Base-by-base conservation (phyloP, 495 filamentous ascomycete genomes). In the Sordaria brevicollis region DNA sequence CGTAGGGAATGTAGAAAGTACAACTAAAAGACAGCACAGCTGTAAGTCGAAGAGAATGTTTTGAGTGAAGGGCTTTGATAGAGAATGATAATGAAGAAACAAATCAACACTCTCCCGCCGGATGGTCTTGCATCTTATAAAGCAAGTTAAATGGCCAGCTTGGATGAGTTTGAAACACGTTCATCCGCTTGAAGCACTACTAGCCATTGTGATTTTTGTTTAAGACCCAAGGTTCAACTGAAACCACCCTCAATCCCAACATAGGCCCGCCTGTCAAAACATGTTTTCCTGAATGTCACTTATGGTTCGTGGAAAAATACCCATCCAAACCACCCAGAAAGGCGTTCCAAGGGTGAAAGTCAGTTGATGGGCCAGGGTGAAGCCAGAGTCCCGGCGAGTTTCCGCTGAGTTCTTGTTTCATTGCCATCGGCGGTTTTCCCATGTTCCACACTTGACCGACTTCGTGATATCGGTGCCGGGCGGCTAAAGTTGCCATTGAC, bases 1-100 rank as follows among this genome's bases (percentile, higher is more conserved):
- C 39, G 21, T 29, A 67, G 7, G 70, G 35, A 54, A 39, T 67
- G 35, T 34, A 72, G n/a, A 69, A 41, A 65, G 35, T 17, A 49
- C 5, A 9, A 57, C 6, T 37, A 73, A 49, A 71, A 72, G 35
- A 73, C 72, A 78, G 76, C 71, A 71, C 74, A 72, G 76, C 75
- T 77, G 76, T 71, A 67, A 43, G 35, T 10, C n/a, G 21, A 71
- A 69, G 33, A 70, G 35, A 38, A 38, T 1, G 49, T 7, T 21
- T 57, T 57, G 15, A 31, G 49, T 57, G 49, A 31, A 31, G 21
- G 11, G 49, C 25, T 31, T 31, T 57, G 49, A 17, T 3, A 7
- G 25, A 57, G 49, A 31, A 57, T 31, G 21, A 29, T 21, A 31
- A 57, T 57, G 49, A 25, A 57, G 21, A 57, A 31, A 57, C 21